Evolutionary conservation across 768 basidiomycete genomes (phyloP), one percentile per base, ranked within the genome.

Genomic region (Roridomyces roridus): DNA sequence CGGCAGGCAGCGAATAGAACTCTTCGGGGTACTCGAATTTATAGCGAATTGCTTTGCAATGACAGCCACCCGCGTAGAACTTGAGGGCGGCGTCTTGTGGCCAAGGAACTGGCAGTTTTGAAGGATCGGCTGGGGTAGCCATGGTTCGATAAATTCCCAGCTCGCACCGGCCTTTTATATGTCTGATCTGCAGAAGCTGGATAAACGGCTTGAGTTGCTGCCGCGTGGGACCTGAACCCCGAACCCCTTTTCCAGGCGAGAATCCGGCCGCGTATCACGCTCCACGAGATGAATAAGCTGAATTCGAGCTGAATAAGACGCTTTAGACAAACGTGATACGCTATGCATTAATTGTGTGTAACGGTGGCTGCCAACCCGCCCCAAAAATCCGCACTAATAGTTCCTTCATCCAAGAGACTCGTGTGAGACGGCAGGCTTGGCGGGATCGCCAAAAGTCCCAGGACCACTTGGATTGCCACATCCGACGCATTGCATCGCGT

Each of bases 371-470:
- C 65, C 65, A 66, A 18, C 52, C 60, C 9, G 8, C 8, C 17
- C 72, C 72, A 57, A 72, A 69, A 5, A 11, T 51, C 9, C 63
- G 55, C 56, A 47, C 48, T 51, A 74, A 57, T 24, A 72, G 56
- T 5, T 61, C 62, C 43, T 58, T 55, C 51, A 72, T 63, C 10
- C 55, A 46, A 37, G 70, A 45, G 5, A 68, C 57, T 15, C 69
- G 50, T 17, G 70, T 72, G 15, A 67, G 45, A 31, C 64, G 62
- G 57, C 74, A 74, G 11, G 60, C 41, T 29, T 66, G 63, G 25
- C 65, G 66, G 21, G 70, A 20, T 36, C 57, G 62, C 73, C 70
- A 73, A 71, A 70, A 74, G 10, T 61, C 57, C 67, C 68, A 73
- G 40, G 54, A 53, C 62, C 62, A 62, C 14, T 48, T 40, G 11